phyloP scores from a whole-genome alignment of 2,329 filamentous ascomycete genomes.

The Fusarium neocosmosporiellum region DNA sequence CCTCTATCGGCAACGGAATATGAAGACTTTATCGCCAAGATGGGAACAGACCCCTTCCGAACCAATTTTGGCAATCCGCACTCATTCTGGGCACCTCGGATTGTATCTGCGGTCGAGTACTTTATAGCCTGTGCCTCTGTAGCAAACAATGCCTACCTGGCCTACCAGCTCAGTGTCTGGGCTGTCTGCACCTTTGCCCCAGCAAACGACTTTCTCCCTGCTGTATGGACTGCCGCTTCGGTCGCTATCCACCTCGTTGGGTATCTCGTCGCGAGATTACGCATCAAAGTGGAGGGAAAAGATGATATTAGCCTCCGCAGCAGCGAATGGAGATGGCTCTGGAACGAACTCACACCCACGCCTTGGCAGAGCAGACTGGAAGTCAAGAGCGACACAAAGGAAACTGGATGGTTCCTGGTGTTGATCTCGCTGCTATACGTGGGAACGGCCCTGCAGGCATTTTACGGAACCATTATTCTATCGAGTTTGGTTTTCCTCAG shows the following conservation, averaged over 20 bases:
- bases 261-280: conserved; percentile 3
- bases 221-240: conserved; percentile 10
- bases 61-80: not conserved
- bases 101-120: conserved; percentile 15
- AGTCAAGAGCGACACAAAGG: not conserved
- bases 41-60: conserved; percentile 9
- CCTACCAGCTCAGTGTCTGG: conserved; percentile 23
- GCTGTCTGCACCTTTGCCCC: conserved; percentile 32
- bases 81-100: not conserved
- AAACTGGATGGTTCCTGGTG: conserved; percentile 13
- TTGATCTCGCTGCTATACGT: conserved; percentile 19
- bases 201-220: conserved; percentile 22
- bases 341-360: conserved; percentile 11
- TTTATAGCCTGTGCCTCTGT: conserved; percentile 7
- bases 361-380: conserved; percentile 10
- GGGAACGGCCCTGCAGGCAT: conserved; percentile 20
- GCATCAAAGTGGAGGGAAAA: not conserved
- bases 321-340: not conserved
- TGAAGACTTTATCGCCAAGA: not conserved
- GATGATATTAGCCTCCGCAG: not conserved
- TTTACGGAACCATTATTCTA: conserved; percentile 23
- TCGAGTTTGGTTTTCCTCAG: conserved; percentile 33
- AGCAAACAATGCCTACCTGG: conserved; percentile 23
- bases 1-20: conserved; percentile 20
- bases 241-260: conserved; percentile 6